phyloP scores from a whole-genome alignment of 2,329 filamentous ascomycete species.

The Diaporthe longicolla region DNA sequence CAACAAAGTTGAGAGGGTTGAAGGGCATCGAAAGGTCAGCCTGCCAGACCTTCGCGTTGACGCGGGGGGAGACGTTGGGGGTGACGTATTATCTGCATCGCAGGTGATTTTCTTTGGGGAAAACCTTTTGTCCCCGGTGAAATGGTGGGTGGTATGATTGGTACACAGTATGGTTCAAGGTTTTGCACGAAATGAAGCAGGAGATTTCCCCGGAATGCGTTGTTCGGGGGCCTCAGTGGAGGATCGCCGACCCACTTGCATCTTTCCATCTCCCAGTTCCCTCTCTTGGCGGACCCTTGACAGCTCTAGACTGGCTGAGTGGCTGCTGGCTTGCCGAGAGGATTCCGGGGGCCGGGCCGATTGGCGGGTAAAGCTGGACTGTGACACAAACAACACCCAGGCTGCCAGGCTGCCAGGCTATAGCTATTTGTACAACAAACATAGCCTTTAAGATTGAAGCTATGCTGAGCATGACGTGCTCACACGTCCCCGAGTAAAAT shows the following conservation, averaged over 20 bases:
- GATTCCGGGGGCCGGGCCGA: constrained; percentile 7
- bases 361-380: constrained; percentile 17
- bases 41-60: not conserved
- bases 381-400: too few species aligned
- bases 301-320: not conserved
- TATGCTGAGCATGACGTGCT: not conserved
- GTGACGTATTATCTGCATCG: constrained; percentile 7
- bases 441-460: not conserved
- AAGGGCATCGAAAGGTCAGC: not conserved
- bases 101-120: not conserved
- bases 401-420: not conserved
- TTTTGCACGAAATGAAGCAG: constrained; percentile 24
- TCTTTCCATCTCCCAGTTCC: not conserved
- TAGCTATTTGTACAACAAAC: not conserved
- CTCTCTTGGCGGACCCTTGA: not conserved
- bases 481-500: not conserved
- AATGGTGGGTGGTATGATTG: not conserved
- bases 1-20: not conserved
- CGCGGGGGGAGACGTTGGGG: too few species aligned
- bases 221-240: not conserved
- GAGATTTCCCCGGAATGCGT: constrained; percentile 29
- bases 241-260: constrained; percentile 11
- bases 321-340: not conserved
- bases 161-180: constrained; percentile 24
- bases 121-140: not conserved